These are phyloP conservation scores for Spathaspora sp. DNA, from an alignment of 1,139 yeast species.

Conservation along the genomic window DNA sequence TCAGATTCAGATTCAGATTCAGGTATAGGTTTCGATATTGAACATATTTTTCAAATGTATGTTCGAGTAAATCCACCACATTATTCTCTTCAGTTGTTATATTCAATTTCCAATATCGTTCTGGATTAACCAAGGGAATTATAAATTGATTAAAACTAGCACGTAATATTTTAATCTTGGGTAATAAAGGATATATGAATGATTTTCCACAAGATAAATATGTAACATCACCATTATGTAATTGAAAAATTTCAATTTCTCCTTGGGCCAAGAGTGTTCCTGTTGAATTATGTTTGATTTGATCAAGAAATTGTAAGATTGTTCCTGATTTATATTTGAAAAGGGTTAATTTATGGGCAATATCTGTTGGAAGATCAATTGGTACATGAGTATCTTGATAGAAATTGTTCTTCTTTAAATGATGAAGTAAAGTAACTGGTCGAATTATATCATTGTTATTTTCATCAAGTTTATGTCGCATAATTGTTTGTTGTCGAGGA, in stretches of 20 bases:
- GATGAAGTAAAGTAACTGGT: neutral
- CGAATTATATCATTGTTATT: constrained; percentile 18
- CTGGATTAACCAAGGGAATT: constrained; percentile 67
- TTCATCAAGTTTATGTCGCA: constrained; percentile 38
- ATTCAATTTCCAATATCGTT: constrained; percentile 67
- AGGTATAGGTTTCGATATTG: constrained; percentile 44
- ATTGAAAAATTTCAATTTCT: constrained; percentile 59
- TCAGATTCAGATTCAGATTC: neutral
- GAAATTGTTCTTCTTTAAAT: constrained; percentile 1
- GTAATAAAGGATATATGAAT: constrained; percentile 62
- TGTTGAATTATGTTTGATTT: constrained; percentile 20
- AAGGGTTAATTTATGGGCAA: constrained; percentile 40
- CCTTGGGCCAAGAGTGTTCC: constrained; percentile 64
- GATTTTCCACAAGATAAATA: constrained; percentile 61
- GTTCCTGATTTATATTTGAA: constrained; percentile 39
- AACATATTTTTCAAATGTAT: constrained; percentile 39
- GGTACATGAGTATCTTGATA: constrained; percentile 3
- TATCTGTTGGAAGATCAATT: constrained; percentile 11
- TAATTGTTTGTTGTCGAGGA: constrained; percentile 42
- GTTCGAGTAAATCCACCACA: constrained; percentile 36
- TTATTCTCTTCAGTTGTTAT: constrained; percentile 38
- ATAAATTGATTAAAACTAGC: constrained; percentile 54
- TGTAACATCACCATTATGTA: constrained; percentile 62
- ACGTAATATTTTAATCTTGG: constrained; percentile 57
- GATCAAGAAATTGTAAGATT: constrained; percentile 46